phyloP scores from a whole-genome alignment of 768 basidiomycete genomes.

The Lactarius sanguifluus region DNA sequence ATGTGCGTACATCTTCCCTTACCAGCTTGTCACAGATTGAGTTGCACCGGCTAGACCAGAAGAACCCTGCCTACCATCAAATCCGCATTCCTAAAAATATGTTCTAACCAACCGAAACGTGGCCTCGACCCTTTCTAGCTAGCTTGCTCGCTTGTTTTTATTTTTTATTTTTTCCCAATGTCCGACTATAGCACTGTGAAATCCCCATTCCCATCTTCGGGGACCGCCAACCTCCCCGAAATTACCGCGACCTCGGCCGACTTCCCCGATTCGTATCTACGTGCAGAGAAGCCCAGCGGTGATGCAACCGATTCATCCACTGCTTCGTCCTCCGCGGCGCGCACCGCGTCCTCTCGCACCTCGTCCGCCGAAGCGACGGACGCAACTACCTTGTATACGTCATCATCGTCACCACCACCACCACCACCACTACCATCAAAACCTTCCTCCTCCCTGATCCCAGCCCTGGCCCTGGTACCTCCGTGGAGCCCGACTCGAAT shows the following conservation, averaged over 20 bases:
- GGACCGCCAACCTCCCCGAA: background rate
- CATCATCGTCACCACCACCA: background rate
- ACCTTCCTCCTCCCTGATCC: background rate
- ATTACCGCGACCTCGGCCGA: background rate
- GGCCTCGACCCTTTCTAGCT: background rate
- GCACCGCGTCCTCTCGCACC: constrained; percentile 14
- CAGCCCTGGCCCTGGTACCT: background rate
- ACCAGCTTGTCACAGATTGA: background rate
- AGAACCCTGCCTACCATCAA: background rate
- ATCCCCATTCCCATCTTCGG: background rate
- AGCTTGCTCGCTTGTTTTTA: constrained; percentile 7
- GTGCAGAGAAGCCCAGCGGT: background rate
- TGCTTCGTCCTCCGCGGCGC: constrained; percentile 7
- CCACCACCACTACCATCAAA: background rate
- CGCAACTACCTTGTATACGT: background rate
- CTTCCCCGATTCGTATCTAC: constrained; percentile 16
- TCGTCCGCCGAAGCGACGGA: constrained; percentile 17
- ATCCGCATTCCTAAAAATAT: background rate
- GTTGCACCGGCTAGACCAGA: background rate
- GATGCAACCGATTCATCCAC: constrained; percentile 9
- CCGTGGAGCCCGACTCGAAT: constrained; percentile 18
- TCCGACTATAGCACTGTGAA: constrained; percentile 20
- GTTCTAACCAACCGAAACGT: background rate
- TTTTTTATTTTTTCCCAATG: constrained; percentile 13
- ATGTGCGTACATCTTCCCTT: background rate